phyloP scores from a whole-genome alignment of 306 rosid species.

The Pyrus betulifolia region DNA sequence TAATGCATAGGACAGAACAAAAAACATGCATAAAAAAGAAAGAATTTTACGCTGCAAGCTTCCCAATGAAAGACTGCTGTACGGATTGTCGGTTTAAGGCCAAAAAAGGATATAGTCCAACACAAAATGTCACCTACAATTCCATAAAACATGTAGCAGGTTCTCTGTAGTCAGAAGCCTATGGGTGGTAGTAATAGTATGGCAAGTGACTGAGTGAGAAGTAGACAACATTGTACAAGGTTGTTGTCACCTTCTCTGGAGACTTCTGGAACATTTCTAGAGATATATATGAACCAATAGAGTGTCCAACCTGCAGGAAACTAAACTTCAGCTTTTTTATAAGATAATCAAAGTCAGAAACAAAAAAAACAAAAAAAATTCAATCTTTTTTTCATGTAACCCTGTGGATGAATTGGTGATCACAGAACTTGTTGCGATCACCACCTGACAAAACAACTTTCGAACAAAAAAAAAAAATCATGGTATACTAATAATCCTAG shows the following conservation, averaged over 20 bases:
- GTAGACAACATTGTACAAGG: not conserved
- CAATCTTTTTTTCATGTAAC: conserved; percentile 9
- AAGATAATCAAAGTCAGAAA: conserved; percentile 3
- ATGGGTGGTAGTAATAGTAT: not conserved
- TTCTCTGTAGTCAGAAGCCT: conserved; percentile 14
- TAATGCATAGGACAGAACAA: not conserved
- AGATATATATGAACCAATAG: conserved; percentile 74
- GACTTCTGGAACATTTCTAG: conserved; percentile 49
- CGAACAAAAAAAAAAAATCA: not conserved
- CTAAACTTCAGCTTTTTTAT: not conserved
- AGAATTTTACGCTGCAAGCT: conserved; percentile 40
- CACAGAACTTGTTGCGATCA: not conserved
- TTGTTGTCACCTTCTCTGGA: conserved; percentile 50
- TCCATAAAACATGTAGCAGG: conserved; percentile 17
- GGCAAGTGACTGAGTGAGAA: conserved; percentile 3
- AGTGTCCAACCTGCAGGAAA: conserved; percentile 74
- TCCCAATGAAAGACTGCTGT: conserved; percentile 42
- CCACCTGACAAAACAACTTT: not conserved
- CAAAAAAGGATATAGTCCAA: conserved; percentile 87
- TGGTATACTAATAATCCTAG: not conserved
- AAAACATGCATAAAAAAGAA: not conserved
- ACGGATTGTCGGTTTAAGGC: conserved; percentile 45
- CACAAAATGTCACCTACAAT: conserved; percentile 58
- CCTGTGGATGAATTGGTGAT: not conserved
- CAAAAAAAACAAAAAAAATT: not conserved